Percentiles rank a stretch among this genome's conserved stretches.
These are phyloP conservation scores for Didymella exigua DNA, from an alignment of 2,329 filamentous ascomycete species.

Conservation along the genomic window DNA sequence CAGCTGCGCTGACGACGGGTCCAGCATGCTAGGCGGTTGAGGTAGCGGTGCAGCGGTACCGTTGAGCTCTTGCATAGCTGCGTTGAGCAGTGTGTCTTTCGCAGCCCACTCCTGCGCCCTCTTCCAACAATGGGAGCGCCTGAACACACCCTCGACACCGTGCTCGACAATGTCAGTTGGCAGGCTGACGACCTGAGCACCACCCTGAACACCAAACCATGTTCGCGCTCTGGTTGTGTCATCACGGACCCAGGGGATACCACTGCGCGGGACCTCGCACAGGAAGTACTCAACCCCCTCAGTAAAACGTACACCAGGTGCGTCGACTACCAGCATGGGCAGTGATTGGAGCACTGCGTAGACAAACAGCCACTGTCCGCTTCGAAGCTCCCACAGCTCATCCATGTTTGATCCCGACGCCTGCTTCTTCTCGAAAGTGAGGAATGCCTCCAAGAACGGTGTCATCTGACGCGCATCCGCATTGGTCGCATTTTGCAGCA, in stretches of 20 bases:
- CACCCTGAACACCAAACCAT: conserved; percentile 77
- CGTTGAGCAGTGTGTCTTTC: conserved; percentile 39
- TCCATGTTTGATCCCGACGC: conserved; percentile 66
- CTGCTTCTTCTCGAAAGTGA: conserved; percentile 72
- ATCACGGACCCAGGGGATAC: conserved; percentile 74
- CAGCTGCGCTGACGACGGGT: conserved; percentile 23
- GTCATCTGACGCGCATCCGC: conserved; percentile 66
- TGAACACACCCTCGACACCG: conserved; percentile 70
- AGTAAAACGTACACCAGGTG: conserved; percentile 69
- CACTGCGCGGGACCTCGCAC: conserved; percentile 74
- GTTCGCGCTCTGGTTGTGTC: conserved; percentile 62
- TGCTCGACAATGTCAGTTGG: conserved; percentile 69
- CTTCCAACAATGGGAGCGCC: conserved; percentile 72
- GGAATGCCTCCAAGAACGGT: conserved; percentile 73
- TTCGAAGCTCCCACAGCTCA: conserved; percentile 73
- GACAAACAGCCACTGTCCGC: conserved; percentile 81
- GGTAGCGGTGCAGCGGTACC: conserved; percentile 38
- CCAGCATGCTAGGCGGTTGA: conserved; percentile 38
- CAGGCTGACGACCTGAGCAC: conserved; percentile 64
- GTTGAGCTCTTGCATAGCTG: conserved; percentile 44
- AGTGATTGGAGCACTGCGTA: conserved; percentile 79
- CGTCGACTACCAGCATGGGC: conserved; percentile 78
- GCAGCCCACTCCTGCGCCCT: conserved; percentile 66
- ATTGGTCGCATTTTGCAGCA: conserved; percentile 84
- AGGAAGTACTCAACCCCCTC: conserved; percentile 82